These are phyloP conservation scores for Gliomastix tumulicola DNA, from an alignment of 2,329 filamentous ascomycete genomes.

Conservation along the genomic window DNA sequence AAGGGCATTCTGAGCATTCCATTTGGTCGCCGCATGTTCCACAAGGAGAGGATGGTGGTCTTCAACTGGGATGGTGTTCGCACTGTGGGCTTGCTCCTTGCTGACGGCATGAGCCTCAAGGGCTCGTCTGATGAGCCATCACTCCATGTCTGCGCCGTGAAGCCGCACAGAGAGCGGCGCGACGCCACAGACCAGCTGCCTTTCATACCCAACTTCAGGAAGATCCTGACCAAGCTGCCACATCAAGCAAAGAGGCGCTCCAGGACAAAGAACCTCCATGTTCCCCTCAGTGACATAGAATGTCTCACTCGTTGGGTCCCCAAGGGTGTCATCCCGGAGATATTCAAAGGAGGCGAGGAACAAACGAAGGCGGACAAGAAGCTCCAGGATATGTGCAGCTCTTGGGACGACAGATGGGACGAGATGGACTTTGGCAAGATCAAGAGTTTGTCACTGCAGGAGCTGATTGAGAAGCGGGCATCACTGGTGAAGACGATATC, in stretches of 20 bases:
- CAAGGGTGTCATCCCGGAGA: slow-evolving; percentile 52
- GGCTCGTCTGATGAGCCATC: slow-evolving; percentile 51
- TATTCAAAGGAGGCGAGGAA: slow-evolving; percentile 45
- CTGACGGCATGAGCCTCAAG: slow-evolving; percentile 65
- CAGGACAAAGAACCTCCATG: slow-evolving; percentile 57
- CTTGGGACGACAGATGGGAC: slow-evolving; percentile 75
- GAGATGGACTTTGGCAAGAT: slow-evolving; percentile 79
- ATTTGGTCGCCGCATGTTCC: slow-evolving; percentile 73
- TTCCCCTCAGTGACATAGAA: slow-evolving; percentile 74
- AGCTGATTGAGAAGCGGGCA: slow-evolving; percentile 66
- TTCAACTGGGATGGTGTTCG: slow-evolving; percentile 81
- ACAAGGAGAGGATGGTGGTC: slow-evolving; percentile 68
- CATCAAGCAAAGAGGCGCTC: slow-evolving; percentile 61
- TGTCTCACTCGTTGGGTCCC: slow-evolving; percentile 68
- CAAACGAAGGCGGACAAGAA: slow-evolving; percentile 55
- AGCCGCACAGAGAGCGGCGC: slow-evolving; percentile 57
- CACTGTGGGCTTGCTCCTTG: slow-evolving; percentile 72
- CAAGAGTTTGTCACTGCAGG: slow-evolving; percentile 74
- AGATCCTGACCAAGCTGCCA: slow-evolving; percentile 61
- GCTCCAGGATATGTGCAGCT: slow-evolving; percentile 60
- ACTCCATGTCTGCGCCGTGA: slow-evolving; percentile 74
- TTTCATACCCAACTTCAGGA: slow-evolving; percentile 66
- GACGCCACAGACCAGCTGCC: slow-evolving; percentile 82
- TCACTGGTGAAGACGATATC: slow-evolving; percentile 58
- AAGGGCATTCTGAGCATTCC: slow-evolving; percentile 71